phyloP scores from a whole-genome alignment of 2,329 filamentous ascomycete genomes.

The Sclerotinia sclerotiorum region DNA sequence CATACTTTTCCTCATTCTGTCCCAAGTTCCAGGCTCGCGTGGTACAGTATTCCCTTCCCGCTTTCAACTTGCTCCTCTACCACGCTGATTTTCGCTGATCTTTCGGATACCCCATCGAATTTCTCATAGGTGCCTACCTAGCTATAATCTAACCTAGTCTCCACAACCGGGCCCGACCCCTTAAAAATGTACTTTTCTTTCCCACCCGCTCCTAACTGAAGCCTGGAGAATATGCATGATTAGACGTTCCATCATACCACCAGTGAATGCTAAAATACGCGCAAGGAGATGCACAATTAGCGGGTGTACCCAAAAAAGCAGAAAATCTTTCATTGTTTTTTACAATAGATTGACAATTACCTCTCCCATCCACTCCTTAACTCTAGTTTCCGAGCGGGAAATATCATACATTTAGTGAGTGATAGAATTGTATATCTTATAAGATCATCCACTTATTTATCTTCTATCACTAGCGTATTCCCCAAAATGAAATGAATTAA shows the following conservation, averaged over 20 bases:
- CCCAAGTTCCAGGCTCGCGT: no score
- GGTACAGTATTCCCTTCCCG: no score
- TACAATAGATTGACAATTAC: not conserved
- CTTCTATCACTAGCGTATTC: not conserved
- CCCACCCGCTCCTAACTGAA: not conserved
- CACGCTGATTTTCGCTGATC: not conserved
- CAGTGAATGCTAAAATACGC: not conserved
- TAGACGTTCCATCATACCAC: not conserved
- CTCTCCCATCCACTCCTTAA: not conserved
- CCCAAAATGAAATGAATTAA: not conserved
- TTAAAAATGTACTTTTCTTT: no score
- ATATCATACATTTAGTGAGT: not conserved
- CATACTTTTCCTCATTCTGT: not conserved
- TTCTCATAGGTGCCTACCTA: not conserved
- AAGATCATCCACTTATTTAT: not conserved
- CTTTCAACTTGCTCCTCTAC: not conserved
- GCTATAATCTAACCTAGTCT: not conserved
- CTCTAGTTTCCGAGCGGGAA: not conserved
- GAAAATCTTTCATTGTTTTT: conserved; percentile 8
- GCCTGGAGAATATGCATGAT: no score
- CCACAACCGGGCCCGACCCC: conserved; percentile 1
- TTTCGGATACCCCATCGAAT: not conserved
- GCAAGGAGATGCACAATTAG: not conserved
- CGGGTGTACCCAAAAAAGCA: not conserved
- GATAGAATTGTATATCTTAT: not conserved